Evolutionary conservation across 2,329 filamentous ascomycete species (phyloP).

Genomic region (Gaeumannomyces sp.): DNA sequence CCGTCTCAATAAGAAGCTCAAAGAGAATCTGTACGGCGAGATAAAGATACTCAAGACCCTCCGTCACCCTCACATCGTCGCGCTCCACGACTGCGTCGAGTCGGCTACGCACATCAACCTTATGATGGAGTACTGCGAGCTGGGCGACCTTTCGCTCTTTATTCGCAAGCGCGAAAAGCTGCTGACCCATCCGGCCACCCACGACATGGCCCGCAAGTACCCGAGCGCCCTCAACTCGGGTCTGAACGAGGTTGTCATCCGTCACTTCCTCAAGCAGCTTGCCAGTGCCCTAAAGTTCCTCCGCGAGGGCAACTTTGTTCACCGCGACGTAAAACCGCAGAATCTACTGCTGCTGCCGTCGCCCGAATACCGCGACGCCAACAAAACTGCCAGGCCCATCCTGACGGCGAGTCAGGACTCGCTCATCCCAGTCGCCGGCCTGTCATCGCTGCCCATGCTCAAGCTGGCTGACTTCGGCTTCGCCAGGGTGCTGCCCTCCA

Average conservation of each 20-base stretch:
- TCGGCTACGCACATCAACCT: constrained; percentile 85
- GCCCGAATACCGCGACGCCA: constrained; percentile 58
- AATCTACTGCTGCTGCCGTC: constrained; percentile 88
- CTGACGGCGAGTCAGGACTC: constrained; percentile 74
- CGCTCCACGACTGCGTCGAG: constrained; percentile 90
- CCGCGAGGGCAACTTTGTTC: constrained; percentile 77
- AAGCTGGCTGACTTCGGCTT: constrained; percentile 99
- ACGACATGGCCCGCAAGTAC: constrained; percentile 90
- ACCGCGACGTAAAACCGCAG: constrained; percentile 96
- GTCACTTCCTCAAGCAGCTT: constrained; percentile 94
- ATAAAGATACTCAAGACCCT: constrained; percentile 92
- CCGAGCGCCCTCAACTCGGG: constrained; percentile 76
- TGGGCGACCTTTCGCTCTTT: constrained; percentile 90
- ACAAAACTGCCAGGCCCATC: constrained; percentile 59
- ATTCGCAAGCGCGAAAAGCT: constrained; percentile 90
- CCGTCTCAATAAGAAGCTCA: constrained; percentile 91
- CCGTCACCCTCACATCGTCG: constrained; percentile 93
- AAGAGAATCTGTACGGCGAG: constrained; percentile 91
- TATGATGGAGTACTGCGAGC: constrained; percentile 97
- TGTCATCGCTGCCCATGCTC: constrained; percentile 85
- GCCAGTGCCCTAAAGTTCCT: constrained; percentile 87
- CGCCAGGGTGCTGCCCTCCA: constrained; percentile 81
- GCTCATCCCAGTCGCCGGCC: constrained; percentile 70
- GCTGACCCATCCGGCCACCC: constrained; percentile 70
- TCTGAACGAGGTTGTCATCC: constrained; percentile 92